Evolutionary conservation across 768 basidiomycete species (phyloP).

Genomic region (Pulveroboletus frians): DNA sequence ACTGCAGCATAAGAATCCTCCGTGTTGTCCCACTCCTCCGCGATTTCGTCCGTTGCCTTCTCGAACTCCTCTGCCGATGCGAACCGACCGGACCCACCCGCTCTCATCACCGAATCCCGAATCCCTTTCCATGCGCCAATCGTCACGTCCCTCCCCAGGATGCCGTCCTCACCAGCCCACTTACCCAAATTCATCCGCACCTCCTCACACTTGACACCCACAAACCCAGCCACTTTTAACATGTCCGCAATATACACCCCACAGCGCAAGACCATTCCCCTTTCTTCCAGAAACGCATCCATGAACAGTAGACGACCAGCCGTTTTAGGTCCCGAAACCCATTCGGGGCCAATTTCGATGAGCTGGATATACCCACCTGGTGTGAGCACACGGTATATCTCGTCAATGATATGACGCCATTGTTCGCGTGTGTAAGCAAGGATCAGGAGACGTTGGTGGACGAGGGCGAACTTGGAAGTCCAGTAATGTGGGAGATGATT

Average conservation of each 20-base stretch:
- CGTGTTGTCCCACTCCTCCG: no score
- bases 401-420: no score
- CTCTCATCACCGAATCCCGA: constrained; percentile 19
- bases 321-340: no score
- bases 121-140: constrained; percentile 23
- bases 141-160: constrained; percentile 12
- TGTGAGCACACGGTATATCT: no score
- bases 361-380: no score
- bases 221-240: constrained; percentile 17
- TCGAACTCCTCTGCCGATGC: constrained; percentile 18
- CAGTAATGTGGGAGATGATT: constrained; percentile 26
- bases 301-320: no score
- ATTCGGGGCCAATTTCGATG: no score
- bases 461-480: constrained; percentile 27
- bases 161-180: constrained; percentile 23
- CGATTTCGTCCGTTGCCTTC: no score
- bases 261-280: no score
- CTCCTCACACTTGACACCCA: constrained; percentile 16
- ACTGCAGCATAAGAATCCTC: no score
- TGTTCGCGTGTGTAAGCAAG: constrained; percentile 5
- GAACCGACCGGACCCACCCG: constrained; percentile 12
- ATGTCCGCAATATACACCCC: constrained; percentile 5
- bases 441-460: constrained; percentile 8
- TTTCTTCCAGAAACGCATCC: no score
- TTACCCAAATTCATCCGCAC: constrained; percentile 17